Evolutionary conservation across 257 asterid species (phyloP).

Genomic region (Solanum etuberosum): DNA sequence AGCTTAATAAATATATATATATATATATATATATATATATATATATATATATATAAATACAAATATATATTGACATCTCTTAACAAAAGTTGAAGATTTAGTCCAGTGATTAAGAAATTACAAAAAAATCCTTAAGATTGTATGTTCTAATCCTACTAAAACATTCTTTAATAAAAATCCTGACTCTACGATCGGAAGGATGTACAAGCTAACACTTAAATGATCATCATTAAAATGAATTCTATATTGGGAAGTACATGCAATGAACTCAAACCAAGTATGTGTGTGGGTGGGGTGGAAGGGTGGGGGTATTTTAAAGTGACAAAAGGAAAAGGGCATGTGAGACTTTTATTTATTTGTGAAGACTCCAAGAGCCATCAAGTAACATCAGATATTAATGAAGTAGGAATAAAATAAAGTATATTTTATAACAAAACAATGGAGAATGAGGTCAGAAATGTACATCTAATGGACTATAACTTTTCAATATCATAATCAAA

Average conservation of each 20-base stretch:
- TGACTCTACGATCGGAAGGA: fast-evolving
- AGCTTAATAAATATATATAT: no score
- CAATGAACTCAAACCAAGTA: not conserved
- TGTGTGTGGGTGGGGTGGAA: no score
- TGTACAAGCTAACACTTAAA: not conserved
- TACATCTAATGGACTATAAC: no score
- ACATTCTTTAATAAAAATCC: no score
- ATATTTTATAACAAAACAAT: no score
- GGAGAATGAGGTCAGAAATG: no score
- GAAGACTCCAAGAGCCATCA: not conserved
- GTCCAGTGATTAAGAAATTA: fast-evolving
- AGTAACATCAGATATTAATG: not conserved
- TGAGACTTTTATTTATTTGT: not conserved
- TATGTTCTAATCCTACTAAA: no score
- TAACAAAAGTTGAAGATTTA: no score
- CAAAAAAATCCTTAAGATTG: fast-evolving
- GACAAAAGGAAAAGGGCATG: not conserved
- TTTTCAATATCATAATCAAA: no score
- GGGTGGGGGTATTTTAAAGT: not conserved
- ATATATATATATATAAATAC: no score
- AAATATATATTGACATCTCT: no score
- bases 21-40: no score
- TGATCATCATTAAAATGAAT: not conserved
- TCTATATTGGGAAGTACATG: not conserved
- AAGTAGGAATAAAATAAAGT: not conserved